Evolutionary conservation across 2,329 filamentous ascomycete genomes (phyloP).

Genomic region (Cercospora citrullina): DNA sequence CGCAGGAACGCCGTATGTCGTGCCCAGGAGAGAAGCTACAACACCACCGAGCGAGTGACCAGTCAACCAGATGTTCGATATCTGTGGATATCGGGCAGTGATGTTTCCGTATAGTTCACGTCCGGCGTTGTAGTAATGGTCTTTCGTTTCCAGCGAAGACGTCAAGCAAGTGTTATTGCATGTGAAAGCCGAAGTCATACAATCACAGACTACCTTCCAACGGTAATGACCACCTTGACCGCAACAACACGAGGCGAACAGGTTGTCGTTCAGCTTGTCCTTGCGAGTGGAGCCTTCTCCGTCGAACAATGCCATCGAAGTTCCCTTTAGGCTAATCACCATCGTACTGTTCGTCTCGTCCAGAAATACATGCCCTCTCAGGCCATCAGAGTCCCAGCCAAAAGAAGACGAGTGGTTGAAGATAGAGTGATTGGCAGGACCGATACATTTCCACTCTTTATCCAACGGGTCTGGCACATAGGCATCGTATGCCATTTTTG

Average conservation of each 20-base stretch:
- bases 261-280: slow-evolving; percentile 95
- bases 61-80: slow-evolving; percentile 78
- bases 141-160: slow-evolving; percentile 69
- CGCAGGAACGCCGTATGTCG: slow-evolving; percentile 85
- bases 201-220: slow-evolving; percentile 92
- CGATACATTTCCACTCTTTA: slow-evolving; percentile 80
- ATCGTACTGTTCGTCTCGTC: slow-evolving; percentile 83
- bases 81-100: slow-evolving; percentile 77
- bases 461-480: slow-evolving; percentile 73
- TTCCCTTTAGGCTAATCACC: slow-evolving; percentile 86
- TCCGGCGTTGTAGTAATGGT: slow-evolving; percentile 86
- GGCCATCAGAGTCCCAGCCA: slow-evolving; percentile 85
- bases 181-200: slow-evolving; percentile 78
- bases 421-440: slow-evolving; percentile 49
- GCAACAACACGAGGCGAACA: slow-evolving; percentile 98
- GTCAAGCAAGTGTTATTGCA: slow-evolving; percentile 91
- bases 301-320: slow-evolving; percentile 73
- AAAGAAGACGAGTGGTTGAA: slow-evolving; percentile 89
- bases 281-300: slow-evolving; percentile 94
- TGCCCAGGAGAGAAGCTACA: slow-evolving; percentile 77
- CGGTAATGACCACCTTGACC: slow-evolving; percentile 86
- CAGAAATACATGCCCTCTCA: slow-evolving; percentile 88
- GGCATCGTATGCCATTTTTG: slow-evolving; percentile 84
- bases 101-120: slow-evolving; percentile 91
- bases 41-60: slow-evolving; percentile 95